A percentile compares a stretch with the other conserved stretches of the same genome.
These are phyloP conservation scores for Aspergillus melleus DNA, from an alignment of 2,329 filamentous ascomycete species.

Conservation along the genomic window DNA sequence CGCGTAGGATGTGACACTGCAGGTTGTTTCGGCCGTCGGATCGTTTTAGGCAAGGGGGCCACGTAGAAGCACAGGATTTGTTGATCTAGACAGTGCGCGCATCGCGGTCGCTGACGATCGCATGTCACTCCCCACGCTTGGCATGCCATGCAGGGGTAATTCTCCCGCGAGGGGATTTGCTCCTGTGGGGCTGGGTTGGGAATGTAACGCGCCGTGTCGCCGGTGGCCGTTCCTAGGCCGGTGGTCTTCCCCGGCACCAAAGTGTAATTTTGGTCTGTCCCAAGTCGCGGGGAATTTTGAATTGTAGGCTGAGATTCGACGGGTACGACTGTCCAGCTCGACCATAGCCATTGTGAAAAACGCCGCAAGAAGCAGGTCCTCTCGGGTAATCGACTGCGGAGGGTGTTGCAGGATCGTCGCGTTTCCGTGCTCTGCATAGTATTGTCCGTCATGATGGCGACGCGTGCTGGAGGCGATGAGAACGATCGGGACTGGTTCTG, in stretches of 20 bases:
- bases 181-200: background rate
- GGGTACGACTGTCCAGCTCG: constrained; percentile 8
- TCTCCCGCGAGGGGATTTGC: background rate
- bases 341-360: constrained; percentile 21
- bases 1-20: constrained; percentile 17
- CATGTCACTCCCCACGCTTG: constrained; percentile 28
- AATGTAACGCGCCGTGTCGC: background rate
- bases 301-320: background rate
- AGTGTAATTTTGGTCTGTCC: background rate
- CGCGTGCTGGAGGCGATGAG: background rate
- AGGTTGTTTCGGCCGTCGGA: constrained; percentile 17
- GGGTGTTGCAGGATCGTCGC: constrained; percentile 1
- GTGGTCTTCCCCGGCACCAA: background rate
- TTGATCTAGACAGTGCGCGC: constrained; percentile 32
- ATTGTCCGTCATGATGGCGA: constrained; percentile 6
- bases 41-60: constrained; percentile 21
- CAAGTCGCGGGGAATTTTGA: background rate
- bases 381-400: constrained; percentile 1
- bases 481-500: background rate
- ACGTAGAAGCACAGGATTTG: constrained; percentile 37
- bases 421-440: background rate
- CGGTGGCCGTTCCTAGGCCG: background rate
- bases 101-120: constrained; percentile 31
- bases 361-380: constrained; percentile 10
- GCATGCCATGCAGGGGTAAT: constrained; percentile 29